Base-by-base conservation (phyloP, 441 rosid genomes). In the Lepidium campestre region DNA sequence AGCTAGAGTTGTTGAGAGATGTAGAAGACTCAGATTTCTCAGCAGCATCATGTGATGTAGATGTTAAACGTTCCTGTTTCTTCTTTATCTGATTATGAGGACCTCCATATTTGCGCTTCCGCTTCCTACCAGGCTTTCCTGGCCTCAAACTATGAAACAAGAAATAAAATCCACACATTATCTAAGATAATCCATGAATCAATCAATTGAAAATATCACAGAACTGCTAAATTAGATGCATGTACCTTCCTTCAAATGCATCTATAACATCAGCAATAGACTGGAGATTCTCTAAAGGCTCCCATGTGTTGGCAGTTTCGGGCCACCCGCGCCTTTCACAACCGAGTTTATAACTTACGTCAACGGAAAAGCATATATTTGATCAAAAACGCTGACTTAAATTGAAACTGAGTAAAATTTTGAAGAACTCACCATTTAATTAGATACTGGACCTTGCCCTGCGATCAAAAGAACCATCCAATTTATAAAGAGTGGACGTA, bases 291-390 rank as follows among this genome's bases (percentile, higher is more conserved):
- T 89, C 96, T 32, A 87, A 49, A 18, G 99, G 99, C 80, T 96
- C 99, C 99, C 99, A 96, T 18, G 99, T 96, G 75, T 96, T 96
- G 5, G 96, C 83, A 3, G 96, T 82, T 71, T 93, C 97, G 0
- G 98, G 96, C 99, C 99, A 96, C 31, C 94, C 97, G 14, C 96
- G 96, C 99, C 99, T 95, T 82, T 45, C 70, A 50, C 49, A 75
- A 62, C 45, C 70, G 59, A 76, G 67, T 60, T 34, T 73, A 65
- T 54, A 55, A 50, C 44, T 62, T 57, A 41, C 11, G 53, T 68
- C 65, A 74, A 62, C 27, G 39, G 50, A 62, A 56, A 62, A 74
- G 7, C 23, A 48, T 39, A 39, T 15, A 39, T 40, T 54, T 40
- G 35, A 62, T 57, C 48, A 53, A 56, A 41, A 63, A 62, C 18